These are phyloP conservation scores for Termitomyces eurrhizus DNA, from an alignment of 768 basidiomycete species.

Conservation along the genomic window DNA sequence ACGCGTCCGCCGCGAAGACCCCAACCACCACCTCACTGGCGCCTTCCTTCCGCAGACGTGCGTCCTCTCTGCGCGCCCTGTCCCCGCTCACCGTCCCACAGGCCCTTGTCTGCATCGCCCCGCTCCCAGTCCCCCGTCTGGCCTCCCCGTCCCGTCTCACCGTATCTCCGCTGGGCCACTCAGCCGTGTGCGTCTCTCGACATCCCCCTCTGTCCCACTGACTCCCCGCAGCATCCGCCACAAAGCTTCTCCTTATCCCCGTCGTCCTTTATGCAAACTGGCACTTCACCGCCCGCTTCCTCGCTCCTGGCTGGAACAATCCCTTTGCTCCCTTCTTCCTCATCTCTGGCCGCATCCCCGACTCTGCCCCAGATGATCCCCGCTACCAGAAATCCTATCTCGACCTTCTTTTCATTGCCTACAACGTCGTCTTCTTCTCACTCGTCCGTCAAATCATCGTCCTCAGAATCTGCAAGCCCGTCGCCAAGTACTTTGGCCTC, in stretches of 20 bases:
- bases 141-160: conserved; percentile 19
- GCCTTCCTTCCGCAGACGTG: conserved; percentile 65
- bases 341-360: conserved; percentile 59
- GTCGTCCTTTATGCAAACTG: conserved; percentile 63
- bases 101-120: conserved; percentile 21
- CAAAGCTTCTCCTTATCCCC: conserved; percentile 63
- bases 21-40: conserved; percentile 56
- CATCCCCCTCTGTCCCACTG: not conserved
- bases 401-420: conserved; percentile 78
- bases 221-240: conserved; percentile 45
- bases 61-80: not conserved
- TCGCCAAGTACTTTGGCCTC: conserved; percentile 72
- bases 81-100: conserved; percentile 16
- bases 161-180: conserved; percentile 68
- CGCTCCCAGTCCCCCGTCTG: conserved; percentile 30
- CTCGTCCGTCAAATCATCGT: conserved; percentile 78
- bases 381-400: conserved; percentile 69
- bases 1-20: conserved; percentile 31
- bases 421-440: conserved; percentile 86
- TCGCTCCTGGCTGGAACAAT: conserved; percentile 52
- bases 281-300: conserved; percentile 44
- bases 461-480: conserved; percentile 56
- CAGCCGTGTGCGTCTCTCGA: conserved; percentile 53
- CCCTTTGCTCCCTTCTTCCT: conserved; percentile 73
- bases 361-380: conserved; percentile 47